Evolutionary conservation across 1,139 yeast genomes (phyloP).

Genomic region (Sugiyamaella japonica): DNA sequence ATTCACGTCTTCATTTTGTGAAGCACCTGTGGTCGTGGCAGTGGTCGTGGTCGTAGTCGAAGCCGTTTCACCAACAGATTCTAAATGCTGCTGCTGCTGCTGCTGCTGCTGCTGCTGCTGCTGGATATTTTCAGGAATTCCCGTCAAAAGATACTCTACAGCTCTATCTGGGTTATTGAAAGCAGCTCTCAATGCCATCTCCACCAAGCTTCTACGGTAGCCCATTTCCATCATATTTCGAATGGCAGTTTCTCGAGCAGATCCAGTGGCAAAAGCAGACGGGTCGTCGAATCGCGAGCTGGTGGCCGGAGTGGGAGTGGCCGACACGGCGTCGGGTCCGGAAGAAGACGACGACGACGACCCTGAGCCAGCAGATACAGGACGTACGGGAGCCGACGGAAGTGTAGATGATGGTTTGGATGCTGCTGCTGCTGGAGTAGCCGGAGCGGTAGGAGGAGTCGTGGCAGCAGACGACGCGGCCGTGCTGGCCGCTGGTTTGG

Average conservation of each 20-base stretch:
- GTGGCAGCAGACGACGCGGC: slow-evolving; percentile 34
- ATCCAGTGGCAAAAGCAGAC: slow-evolving; percentile 55
- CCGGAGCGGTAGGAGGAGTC: slow-evolving; percentile 31
- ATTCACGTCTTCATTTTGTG: slow-evolving; percentile 38
- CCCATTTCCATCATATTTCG: slow-evolving; percentile 95
- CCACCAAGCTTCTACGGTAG: slow-evolving; percentile 82
- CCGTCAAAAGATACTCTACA: slow-evolving; percentile 88
- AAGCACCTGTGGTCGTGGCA: too few relatives aligned
- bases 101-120: slow-evolving; percentile 35
- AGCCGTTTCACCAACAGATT: slow-evolving; percentile 28
- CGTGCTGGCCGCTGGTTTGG: slow-evolving; percentile 37
- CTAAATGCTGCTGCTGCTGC: slow-evolving; percentile 27
- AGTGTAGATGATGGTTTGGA: slow-evolving; percentile 29
- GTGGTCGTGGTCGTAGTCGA: slow-evolving; percentile 38
- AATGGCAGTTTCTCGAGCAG: slow-evolving; percentile 66
- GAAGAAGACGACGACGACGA: slow-evolving; percentile 14
- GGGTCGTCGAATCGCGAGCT: slow-evolving; percentile 35
- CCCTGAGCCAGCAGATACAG: slow-evolving; percentile 32
- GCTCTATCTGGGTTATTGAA: slow-evolving; percentile 98
- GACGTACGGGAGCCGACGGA: slow-evolving; percentile 26
- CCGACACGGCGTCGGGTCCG: slow-evolving; percentile 35
- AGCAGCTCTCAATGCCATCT: slow-evolving; percentile 90
- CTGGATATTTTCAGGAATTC: slow-evolving; percentile 70
- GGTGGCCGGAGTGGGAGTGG: slow-evolving; percentile 31
- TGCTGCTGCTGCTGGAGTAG: slow-evolving; percentile 32